Base-by-base conservation (phyloP, 225 moss, liverwort and hornwort genomes). In the Neckera pumila region DNA sequence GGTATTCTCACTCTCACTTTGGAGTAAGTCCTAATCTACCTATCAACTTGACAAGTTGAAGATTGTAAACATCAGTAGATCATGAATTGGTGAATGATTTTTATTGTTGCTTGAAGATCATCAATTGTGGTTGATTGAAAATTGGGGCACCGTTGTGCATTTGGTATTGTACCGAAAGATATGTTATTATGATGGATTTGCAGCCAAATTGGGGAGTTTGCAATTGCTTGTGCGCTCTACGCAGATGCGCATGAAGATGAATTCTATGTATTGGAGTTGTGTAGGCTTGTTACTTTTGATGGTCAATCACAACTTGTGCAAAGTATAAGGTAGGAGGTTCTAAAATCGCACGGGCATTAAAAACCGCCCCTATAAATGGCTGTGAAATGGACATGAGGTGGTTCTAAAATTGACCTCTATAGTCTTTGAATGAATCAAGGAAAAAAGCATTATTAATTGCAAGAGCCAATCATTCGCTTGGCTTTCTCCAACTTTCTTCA, bases 231-330 rank as follows among this genome's bases (percentile, higher is more conserved):
- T 42, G 15, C 1, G 9, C 25, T 40, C 14, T 70, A 14, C 0
- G 0, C 0, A 14, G 0, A 6, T 71, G 27, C 1, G 5, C 6
- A 31, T 5, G 2, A 2, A 21, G 1, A 13, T 67, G 12, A n/a
- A n/a, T 67, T 67, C 1, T 6, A 38, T 28, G 5, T 27, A 42
- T 26, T 42, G 27, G 16, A 42, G 15, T 71, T 69, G 38, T 22
- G 23, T 69, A 65, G 34, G 19, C 19, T 12, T 69, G 38, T 14
- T 25, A 71, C 27, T 15, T 72, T 43, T 3, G 45, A 17, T 28
- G 28, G 17, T 3, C 28, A 72, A 28, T 28, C 7, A 26, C 28
- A 43, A 72, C 5, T 72, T 0, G 1, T n/a, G n/a, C n/a, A n/a
- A n/a, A n/a, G n/a, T n/a, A n/a, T n/a, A n/a, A n/a, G n/a, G n/a